A percentile compares a stretch with the other conserved stretches of the same genome.
Conservation (phyloP, 2,329 filamentous ascomycete species). For the Phialemonium atrogriseum region DNA sequence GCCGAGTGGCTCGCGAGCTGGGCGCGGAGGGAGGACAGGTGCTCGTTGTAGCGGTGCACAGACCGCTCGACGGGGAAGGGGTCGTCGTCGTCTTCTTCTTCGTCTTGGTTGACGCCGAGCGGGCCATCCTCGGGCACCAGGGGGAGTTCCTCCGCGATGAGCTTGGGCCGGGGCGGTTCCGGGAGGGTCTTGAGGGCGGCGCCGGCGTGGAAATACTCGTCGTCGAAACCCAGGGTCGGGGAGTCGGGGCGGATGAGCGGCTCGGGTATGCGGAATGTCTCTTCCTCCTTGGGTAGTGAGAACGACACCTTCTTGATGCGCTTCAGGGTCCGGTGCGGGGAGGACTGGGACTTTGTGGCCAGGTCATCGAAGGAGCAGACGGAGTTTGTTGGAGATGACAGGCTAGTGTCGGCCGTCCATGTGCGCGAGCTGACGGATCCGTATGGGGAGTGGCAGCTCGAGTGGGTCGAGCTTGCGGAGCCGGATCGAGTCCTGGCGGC, state of each 20-base stretch:
- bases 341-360: slow-evolving; percentile 12
- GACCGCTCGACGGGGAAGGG: slow-evolving; percentile 32
- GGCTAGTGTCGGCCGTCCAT: slow-evolving; percentile 31
- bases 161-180: slow-evolving; percentile 13
- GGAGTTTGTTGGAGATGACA: slow-evolving; percentile 40
- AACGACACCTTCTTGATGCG: slow-evolving; percentile 34
- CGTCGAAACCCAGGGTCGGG: slow-evolving; percentile 49
- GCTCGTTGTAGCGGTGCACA: slow-evolving; percentile 39
- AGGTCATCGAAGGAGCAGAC: slow-evolving; percentile 28
- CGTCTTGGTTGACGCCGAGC: not conserved
- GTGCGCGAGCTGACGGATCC: slow-evolving; percentile 35
- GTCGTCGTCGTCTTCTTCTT: slow-evolving; percentile 11
- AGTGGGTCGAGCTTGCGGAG: slow-evolving; percentile 23
- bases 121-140: not conserved
- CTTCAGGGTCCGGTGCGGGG: slow-evolving; percentile 16
- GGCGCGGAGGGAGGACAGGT: slow-evolving; percentile 36
- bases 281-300: slow-evolving; percentile 28
- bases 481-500: slow-evolving; percentile 25
- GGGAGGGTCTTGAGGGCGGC: slow-evolving; percentile 17
- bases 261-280: slow-evolving; percentile 27
- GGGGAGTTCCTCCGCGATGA: slow-evolving; percentile 5
- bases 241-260: slow-evolving; percentile 50
- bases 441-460: slow-evolving; percentile 36
- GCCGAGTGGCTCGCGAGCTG: slow-evolving; percentile 41
- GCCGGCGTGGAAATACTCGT: slow-evolving; percentile 24